phyloP scores from a whole-genome alignment of 1,284 basidiomycete genomes.

The Rhodotorula sp. region DNA sequence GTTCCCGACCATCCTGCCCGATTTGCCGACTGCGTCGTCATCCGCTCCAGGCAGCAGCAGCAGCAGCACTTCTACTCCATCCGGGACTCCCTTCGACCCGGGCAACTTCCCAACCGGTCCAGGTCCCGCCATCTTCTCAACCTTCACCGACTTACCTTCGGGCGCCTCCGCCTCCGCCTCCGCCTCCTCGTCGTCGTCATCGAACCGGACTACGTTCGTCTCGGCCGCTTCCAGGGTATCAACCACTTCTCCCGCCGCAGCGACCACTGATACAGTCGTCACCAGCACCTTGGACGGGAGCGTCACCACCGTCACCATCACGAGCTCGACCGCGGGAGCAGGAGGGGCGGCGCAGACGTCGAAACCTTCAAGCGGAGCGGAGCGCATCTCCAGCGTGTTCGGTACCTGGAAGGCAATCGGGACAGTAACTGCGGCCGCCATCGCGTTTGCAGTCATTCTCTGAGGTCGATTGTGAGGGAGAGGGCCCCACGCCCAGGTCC shows the following conservation, averaged over 20 bases:
- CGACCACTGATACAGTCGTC: neutral
- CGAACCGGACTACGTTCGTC: constrained; percentile 14
- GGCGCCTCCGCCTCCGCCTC: neutral
- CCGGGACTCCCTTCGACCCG: constrained; percentile 6
- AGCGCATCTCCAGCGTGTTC: neutral
- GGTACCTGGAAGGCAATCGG: neutral
- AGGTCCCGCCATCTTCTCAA: constrained; percentile 17
- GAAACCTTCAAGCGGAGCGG: neutral
- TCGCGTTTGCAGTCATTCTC: neutral
- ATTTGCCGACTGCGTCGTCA: neutral
- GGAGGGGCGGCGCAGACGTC: neutral
- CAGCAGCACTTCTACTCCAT: neutral
- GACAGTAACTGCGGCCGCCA: neutral
- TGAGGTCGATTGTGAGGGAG: too few relatives aligned
- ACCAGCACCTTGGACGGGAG: constrained; percentile 14
- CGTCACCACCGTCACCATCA: constrained; percentile 17
- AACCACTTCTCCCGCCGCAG: neutral
- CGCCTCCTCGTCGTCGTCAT: neutral
- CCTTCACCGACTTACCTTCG: neutral
- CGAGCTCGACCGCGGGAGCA: neutral
- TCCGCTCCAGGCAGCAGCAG: too few relatives aligned
- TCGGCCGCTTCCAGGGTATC: constrained; percentile 15
- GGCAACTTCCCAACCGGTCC: neutral
- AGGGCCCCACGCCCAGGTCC: too few relatives aligned
- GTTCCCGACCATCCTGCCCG: constrained; percentile 22